Evolutionary conservation across 192 early-diverging fungal species (phyloP), one percentile per base, ranked within the genome.

Genomic region (Powellomyces hirtus): DNA sequence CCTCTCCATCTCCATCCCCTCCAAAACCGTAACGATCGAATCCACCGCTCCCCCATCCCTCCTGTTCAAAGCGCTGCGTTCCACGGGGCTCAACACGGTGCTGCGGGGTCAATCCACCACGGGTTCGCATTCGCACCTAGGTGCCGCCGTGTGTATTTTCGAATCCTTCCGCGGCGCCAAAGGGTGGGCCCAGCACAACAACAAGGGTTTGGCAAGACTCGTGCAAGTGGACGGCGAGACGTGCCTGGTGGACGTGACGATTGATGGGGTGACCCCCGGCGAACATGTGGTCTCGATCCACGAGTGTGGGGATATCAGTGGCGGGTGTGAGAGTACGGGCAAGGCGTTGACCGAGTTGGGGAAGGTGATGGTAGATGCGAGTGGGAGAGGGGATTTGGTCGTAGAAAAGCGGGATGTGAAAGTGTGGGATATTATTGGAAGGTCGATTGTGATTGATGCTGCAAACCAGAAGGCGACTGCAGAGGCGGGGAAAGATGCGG

Each of bases 101-200:
- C 81, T 96, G 8, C 87, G 90, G 24, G 94, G 94, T 20, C 84
- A 89, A 42, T 89, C 90, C 1, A 34, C 67, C 14, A 37, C 37
- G 22, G 16, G 40, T 8, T 56, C 53, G 29, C 79, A 84, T 26
- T 73, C 85, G 34, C 88, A 91, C 63, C 79, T 88, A 42, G 91
- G 90, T 34, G 92, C 93, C 0, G 94, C 94, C 20, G 94, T 96
- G 5, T 94, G 93, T 65, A 95, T 96, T 33, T 89, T 96, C 56
- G 91, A 96, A 58, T 49, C 44, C 11, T 79, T 78, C 50, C 45
- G n/a, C 13, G 78, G 76, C 4, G 65, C 68, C 0, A 42, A 42
- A 4, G 69, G 66, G 16, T 79, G 78, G 78, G 75, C 74, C 4
- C 78, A 79, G 56, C 27, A 60, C 35, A 68, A 79, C 61, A 79